Evolutionary conservation across 2,329 filamentous ascomycete species (phyloP), one percentile per base, ranked within the genome.

Genomic region (Aspergillus fumigatiaffinis): DNA sequence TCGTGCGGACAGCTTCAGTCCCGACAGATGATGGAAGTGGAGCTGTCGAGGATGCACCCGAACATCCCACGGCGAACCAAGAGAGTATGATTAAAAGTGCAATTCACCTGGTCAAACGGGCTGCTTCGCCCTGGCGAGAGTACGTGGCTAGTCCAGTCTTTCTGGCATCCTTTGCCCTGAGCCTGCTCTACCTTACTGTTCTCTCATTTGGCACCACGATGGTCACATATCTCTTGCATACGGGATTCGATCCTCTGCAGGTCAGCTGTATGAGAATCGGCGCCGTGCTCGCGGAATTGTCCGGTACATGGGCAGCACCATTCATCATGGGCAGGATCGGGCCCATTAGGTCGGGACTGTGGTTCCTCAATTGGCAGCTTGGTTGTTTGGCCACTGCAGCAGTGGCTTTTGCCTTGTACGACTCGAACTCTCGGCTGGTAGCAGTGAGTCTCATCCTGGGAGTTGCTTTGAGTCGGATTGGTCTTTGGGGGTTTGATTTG

Each of bases 311-410:
- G 63, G 69, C 80, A 7, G 82, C 81, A 0, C 82, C 82, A 0
- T 66, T 74, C 17, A 71, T 80, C 4, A 81, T 84, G 67, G 70
- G 71, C 2, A 73, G 71, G 42, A 80, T 87, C 42, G 84, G 86
- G 0, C 74, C 80, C 1, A 76, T 90, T 7, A 77, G 89, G n/a
- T 80, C 82, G 0, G 89, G 88, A 0, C 77, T 91, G 3, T 92
- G 89, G 89, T 85, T 84, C 60, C 68, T 87, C 9, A 86, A 82
- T 55, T 89, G 86, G 83, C 87, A 91, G 67, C 76, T 87, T n/a
- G 56, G 76, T 2, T 85, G 81, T 62, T 73, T 87, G 4, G 76
- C 75, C 1, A 75, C 69, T 0, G 82, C 78, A 0, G 70, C 80
- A 3, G 63, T 67, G 2, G 68, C 77, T 20, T 83, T 83, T 63